Conservation (phyloP, 2,329 filamentous ascomycete species). For the Claviceps spartinae region DNA sequence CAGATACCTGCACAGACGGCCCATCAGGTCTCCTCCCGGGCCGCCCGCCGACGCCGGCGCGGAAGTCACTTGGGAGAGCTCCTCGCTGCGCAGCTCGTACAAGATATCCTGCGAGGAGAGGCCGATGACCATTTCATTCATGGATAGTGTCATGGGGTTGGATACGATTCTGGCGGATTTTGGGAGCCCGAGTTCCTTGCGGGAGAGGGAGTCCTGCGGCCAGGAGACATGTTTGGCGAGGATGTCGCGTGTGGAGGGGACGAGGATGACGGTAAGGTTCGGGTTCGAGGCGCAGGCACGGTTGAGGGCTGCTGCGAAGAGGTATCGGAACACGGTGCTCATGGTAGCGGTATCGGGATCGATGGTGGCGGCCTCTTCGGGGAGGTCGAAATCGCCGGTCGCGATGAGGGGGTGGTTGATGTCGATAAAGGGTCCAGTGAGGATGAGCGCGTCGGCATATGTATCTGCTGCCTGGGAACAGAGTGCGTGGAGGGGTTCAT, state of each 20-base stretch:
- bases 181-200: conserved; percentile 63
- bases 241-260: conserved; percentile 72
- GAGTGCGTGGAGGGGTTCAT: conserved; percentile 71
- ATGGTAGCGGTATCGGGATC: conserved; percentile 71
- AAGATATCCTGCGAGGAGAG: conserved; percentile 75
- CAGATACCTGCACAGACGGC: conserved; percentile 60
- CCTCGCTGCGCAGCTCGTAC: conserved; percentile 66
- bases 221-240: conserved; percentile 76
- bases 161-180: conserved; percentile 67
- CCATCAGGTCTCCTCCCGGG: conserved; percentile 41
- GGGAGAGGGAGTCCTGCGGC: conserved; percentile 51
- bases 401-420: conserved; percentile 80
- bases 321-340: conserved; percentile 67
- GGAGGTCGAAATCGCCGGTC: conserved; percentile 64
- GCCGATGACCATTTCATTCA: conserved; percentile 78
- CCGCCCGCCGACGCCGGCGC: neutral
- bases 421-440: conserved; percentile 83
- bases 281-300: conserved; percentile 59
- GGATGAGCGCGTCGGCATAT: conserved; percentile 64
- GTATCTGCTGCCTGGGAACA: conserved; percentile 63
- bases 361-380: conserved; percentile 48
- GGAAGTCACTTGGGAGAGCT: conserved; percentile 26
- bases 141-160: conserved; percentile 76
- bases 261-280: conserved; percentile 63
- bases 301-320: conserved; percentile 62